Percentiles rank a stretch among this genome's conserved stretches.
These are phyloP conservation scores for Teratosphaeria zuluensis DNA, from an alignment of 2,329 filamentous ascomycete genomes.

Conservation along the genomic window DNA sequence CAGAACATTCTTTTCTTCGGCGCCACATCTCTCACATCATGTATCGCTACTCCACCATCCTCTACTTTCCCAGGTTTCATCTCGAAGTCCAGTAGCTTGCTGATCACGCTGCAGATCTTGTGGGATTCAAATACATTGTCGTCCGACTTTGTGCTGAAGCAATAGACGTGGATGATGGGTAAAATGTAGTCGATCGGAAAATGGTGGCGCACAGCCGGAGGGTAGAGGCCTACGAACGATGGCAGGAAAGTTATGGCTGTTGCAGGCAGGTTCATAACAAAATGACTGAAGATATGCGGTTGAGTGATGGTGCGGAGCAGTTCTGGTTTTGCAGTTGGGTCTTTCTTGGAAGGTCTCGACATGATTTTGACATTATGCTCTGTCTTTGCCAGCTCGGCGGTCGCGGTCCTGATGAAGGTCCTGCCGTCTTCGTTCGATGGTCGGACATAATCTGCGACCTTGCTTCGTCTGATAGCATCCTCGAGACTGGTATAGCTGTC, in stretches of 20 bases:
- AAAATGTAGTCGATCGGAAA: constrained; percentile 36
- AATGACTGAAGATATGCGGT: constrained; percentile 77
- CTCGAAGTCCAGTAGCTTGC: constrained; percentile 48
- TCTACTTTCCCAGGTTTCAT: constrained; percentile 44
- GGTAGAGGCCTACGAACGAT: constrained; percentile 69
- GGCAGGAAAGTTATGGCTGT: constrained; percentile 76
- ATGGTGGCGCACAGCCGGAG: constrained; percentile 20
- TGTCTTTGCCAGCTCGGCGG: constrained; percentile 45
- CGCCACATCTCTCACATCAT: constrained; percentile 73
- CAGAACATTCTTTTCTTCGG: constrained; percentile 97
- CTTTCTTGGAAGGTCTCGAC: constrained; percentile 19
- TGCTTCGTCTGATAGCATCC: constrained; percentile 66
- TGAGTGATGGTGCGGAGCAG: constrained; percentile 37
- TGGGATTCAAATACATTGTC: constrained; percentile 53
- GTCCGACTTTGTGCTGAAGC: constrained; percentile 76
- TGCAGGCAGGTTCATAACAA: constrained; percentile 95
- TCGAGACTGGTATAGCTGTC: constrained; percentile 68
- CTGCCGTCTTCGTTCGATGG: constrained; percentile 76
- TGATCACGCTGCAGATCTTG: constrained; percentile 59
- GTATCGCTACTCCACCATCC: constrained; percentile 48
- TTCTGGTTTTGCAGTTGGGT: constrained; percentile 16
- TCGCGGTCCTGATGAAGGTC: constrained; percentile 65
- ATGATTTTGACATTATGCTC: constrained; percentile 41
- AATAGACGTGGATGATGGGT: constrained; percentile 87
- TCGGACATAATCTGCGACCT: constrained; percentile 62